Evolutionary conservation across 805 yeast genomes (phyloP).

Genomic region (Hanseniaspora thailandica): DNA sequence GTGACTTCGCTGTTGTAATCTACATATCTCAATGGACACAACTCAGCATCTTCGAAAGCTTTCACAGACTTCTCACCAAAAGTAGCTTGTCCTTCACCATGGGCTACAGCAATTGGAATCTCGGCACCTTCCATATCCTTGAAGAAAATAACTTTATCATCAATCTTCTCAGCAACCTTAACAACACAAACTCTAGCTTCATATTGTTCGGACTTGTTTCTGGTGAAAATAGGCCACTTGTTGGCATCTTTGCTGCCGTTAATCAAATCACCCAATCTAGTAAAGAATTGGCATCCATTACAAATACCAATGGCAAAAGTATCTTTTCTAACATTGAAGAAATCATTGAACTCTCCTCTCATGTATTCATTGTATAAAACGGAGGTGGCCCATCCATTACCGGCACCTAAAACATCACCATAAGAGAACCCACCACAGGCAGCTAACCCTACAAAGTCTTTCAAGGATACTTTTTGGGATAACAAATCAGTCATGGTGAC

Average conservation of each 20-base stretch:
- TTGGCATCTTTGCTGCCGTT: constrained; percentile 59
- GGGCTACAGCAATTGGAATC: constrained; percentile 94
- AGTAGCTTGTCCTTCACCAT: constrained; percentile 91
- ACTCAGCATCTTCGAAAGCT: constrained; percentile 40
- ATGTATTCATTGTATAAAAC: constrained; percentile 73
- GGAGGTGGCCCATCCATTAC: constrained; percentile 98
- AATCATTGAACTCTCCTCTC: constrained; percentile 60
- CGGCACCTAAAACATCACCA: constrained; percentile 98
- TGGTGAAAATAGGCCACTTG: constrained; percentile 91
- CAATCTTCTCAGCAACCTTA: constrained; percentile 34
- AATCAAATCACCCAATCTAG: constrained; percentile 61
- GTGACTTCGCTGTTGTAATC: constrained; percentile 85
- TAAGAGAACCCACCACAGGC: constrained; percentile 99
- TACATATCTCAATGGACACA: constrained; percentile 65
- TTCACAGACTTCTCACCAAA: constrained; percentile 43
- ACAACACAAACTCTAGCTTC: constrained; percentile 70
- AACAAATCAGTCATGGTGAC: constrained; percentile 93
- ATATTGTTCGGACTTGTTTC: constrained; percentile 84
- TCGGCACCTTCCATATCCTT: constrained; percentile 87
- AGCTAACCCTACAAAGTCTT: constrained; percentile 81
- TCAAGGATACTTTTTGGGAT: constrained; percentile 57
- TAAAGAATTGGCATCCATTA: constrained; percentile 94
- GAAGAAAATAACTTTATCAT: constrained; percentile 69
- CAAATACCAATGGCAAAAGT: constrained; percentile 98
- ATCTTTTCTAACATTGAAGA: constrained; percentile 76